Conservation (phyloP, 768 basidiomycete species). For the Tricholoma hemisulphureum region DNA sequence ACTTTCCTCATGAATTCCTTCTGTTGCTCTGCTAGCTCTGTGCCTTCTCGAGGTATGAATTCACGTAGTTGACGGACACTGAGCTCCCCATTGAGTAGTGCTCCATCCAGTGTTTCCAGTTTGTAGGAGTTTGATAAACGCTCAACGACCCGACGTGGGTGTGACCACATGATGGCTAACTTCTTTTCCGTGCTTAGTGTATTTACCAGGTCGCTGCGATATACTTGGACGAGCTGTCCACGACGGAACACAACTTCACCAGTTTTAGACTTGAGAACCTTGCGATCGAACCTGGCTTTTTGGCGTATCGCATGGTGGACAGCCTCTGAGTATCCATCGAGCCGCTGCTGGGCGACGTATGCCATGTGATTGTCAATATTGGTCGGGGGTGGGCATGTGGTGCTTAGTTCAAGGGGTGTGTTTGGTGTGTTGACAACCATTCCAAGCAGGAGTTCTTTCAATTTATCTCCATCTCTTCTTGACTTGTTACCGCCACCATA, state of each 20-base stretch:
- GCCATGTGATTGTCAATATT: constrained; percentile 24
- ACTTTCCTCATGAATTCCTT: constrained; percentile 3
- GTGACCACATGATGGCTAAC: constrained; percentile 30
- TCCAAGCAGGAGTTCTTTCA: constrained; percentile 33
- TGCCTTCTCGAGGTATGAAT: constrained; percentile 20
- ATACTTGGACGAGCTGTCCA: constrained; percentile 32
- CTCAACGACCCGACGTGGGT: constrained; percentile 11
- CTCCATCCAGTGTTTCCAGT: not conserved
- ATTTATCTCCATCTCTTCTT: too few species aligned
- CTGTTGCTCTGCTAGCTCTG: constrained; percentile 18
- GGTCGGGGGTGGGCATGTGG: not conserved
- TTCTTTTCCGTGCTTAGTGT: constrained; percentile 29
- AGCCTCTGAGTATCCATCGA: constrained; percentile 26
- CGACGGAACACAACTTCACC: constrained; percentile 23
- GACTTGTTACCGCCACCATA: too few species aligned
- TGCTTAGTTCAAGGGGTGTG: constrained; percentile 9
- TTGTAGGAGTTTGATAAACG: constrained; percentile 1
- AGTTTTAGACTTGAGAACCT: constrained; percentile 12
- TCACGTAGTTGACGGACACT: constrained; percentile 16
- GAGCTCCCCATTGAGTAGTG: constrained; percentile 2
- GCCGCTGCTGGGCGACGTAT: constrained; percentile 24
- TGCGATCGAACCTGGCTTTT: constrained; percentile 29
- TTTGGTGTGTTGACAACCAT: constrained; percentile 28
- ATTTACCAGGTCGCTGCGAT: constrained; percentile 22
- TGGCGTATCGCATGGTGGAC: constrained; percentile 20